Base-by-base conservation (phyloP, 805 yeast genomes). In the Priceomyces castillae region DNA sequence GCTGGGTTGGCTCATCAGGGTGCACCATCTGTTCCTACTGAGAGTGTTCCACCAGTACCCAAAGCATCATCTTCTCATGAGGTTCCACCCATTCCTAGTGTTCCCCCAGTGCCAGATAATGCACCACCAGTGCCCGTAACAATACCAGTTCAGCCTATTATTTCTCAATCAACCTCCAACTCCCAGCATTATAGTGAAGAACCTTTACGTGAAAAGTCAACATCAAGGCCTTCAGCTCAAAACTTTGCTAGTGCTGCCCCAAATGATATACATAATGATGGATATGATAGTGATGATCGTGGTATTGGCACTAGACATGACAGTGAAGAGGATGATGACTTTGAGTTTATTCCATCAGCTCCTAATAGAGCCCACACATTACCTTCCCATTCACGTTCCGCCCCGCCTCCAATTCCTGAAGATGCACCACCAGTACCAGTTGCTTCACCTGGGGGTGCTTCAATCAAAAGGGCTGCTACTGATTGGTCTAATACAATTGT, bases 281-380 rank as follows among this genome's bases (percentile, higher is more conserved):
- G 5, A 11, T 4, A 28, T 5, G 31, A 28, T 12, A 28, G n/a
- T 12, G 15, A 28, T n/a, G 15, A 28, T 4, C n/a, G 12, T 6
- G 31, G 15, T 5, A 12, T 11, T 5, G 15, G 15, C 5, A n/a
- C 5, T 12, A n/a, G 31, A 28, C 10, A 11, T 10, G 31, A 28
- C 15, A 31, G 39, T 10, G 52, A 45, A 14, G 42, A 40, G 34
- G 45, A 43, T 37, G 50, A 69, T 16, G 66, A 61, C 34, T 55
- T 67, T 15, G 63, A 59, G 4, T 61, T 65, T 18, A 37, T 25
- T 7, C 51, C 51, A 6, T 14, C 36, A 28, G 39, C 40, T 6
- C 48, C 54, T 11, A 17, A 28, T 4, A 45, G 54, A 25, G 37
- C 55, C 9, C 51, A 28, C 25, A 49, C 52, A 10, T 37, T 42